These are phyloP conservation scores for Phytophthora constricta DNA, from an alignment of 352 stramenopile genomes.

Conservation along the genomic window DNA sequence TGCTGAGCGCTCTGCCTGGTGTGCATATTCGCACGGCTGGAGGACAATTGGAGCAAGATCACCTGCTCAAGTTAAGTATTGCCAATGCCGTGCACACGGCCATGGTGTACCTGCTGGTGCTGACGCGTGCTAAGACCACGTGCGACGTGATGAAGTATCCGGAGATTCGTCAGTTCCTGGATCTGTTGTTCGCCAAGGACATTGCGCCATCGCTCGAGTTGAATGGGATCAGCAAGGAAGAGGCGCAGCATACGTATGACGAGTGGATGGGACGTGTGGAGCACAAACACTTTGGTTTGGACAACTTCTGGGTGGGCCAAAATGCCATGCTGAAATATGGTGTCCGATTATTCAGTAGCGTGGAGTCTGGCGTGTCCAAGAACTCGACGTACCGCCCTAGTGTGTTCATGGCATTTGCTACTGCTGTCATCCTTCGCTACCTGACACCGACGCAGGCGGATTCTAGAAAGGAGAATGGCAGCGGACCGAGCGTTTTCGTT, in stretches of 20 bases:
- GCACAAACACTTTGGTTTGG: slow-evolving; percentile 89
- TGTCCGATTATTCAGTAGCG: slow-evolving; percentile 48
- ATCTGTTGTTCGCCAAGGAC: slow-evolving; percentile 82
- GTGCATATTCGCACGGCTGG: slow-evolving; percentile 51
- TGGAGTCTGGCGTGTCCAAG: slow-evolving; percentile 29
- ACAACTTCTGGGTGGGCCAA: slow-evolving; percentile 94
- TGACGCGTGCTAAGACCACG: slow-evolving; percentile 53
- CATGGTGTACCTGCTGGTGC: slow-evolving; percentile 82
- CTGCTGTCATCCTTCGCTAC: slow-evolving; percentile 53
- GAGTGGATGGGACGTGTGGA: slow-evolving; percentile 90
- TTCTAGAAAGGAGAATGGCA: slow-evolving; percentile 24
- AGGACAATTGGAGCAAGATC: slow-evolving; percentile 73
- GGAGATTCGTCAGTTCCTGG: slow-evolving; percentile 71
- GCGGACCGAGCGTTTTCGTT: slow-evolving; percentile 36
- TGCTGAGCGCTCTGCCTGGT: slow-evolving; percentile 44
- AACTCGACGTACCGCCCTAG: slow-evolving; percentile 36
- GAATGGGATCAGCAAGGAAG: slow-evolving; percentile 35
- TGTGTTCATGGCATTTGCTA: slow-evolving; percentile 57
- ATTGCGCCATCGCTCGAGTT: slow-evolving; percentile 64
- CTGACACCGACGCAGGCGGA: slow-evolving; percentile 51
- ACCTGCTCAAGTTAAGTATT: slow-evolving; percentile 92
- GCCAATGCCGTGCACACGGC: slow-evolving; percentile 93
- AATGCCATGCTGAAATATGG: slow-evolving; percentile 77
- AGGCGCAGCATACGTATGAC: slow-evolving; percentile 53
- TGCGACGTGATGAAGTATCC: slow-evolving; percentile 36